A percentile compares a stretch with the other conserved stretches of the same genome.
Evolutionary conservation across 768 basidiomycete species (phyloP).

Genomic region (Boletus reticulatus): DNA sequence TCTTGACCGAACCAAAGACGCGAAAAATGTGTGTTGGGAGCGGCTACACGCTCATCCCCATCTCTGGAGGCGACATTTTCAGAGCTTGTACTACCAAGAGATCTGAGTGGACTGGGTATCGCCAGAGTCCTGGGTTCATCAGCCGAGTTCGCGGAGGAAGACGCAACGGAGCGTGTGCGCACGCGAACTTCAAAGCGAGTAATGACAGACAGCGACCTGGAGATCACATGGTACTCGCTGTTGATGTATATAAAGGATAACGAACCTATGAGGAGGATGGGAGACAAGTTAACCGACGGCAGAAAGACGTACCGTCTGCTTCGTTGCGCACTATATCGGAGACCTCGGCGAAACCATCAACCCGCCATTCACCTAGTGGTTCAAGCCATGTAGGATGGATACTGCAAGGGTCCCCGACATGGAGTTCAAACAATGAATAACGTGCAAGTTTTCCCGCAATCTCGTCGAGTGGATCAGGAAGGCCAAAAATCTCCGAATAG

Average conservation of each 20-base stretch:
- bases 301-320: conserved; percentile 41
- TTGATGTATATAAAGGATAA: conserved; percentile 38
- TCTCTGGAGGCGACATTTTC: conserved; percentile 38
- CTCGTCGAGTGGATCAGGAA: conserved; percentile 15
- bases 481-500: conserved; percentile 22
- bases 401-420: conserved; percentile 18
- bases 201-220: conserved; percentile 39
- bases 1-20: conserved; percentile 28
- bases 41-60: conserved; percentile 30
- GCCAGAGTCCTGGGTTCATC: conserved; percentile 35
- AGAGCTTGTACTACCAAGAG: conserved; percentile 45
- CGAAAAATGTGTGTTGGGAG: conserved; percentile 19
- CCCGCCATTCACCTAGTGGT: conserved; percentile 52
- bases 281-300: neutral
- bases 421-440: conserved; percentile 27
- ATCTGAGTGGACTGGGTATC: conserved; percentile 66
- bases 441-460: conserved; percentile 2
- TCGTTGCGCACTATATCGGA: conserved; percentile 45
- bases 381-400: conserved; percentile 34
- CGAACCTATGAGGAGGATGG: conserved; percentile 19
- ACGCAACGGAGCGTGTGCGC: conserved; percentile 12
- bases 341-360: conserved; percentile 46
- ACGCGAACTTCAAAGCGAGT: conserved; percentile 14
- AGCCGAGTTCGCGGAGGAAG: conserved; percentile 19
- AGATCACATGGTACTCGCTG: conserved; percentile 43